phyloP scores from a whole-genome alignment of 192 early-diverging fungal genomes.

The Podila verticillata region DNA sequence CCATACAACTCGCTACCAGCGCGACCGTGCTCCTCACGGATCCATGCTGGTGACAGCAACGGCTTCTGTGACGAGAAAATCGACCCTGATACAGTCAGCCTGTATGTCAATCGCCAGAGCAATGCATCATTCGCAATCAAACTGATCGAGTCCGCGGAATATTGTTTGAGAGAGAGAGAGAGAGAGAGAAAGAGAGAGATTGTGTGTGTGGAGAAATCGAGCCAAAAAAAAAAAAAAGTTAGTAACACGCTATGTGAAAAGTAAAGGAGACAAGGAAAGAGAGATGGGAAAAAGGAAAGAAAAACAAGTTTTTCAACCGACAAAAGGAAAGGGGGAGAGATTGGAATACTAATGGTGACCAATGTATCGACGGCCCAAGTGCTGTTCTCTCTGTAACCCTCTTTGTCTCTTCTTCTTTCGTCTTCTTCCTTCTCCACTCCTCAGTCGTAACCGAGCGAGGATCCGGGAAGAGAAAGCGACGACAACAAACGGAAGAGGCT shows the following conservation, averaged over 20 bases:
- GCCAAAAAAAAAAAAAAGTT: not conserved
- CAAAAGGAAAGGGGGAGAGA: no score
- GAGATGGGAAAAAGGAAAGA: no score
- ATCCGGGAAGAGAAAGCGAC: not conserved
- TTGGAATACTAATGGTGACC: no score
- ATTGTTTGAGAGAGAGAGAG: not conserved
- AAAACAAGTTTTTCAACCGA: no score
- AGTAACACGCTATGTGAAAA: no score
- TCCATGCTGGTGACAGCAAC: constrained; percentile 12
- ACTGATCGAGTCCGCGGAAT: constrained; percentile 6
- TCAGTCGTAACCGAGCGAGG: no score
- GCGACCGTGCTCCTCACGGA: constrained; percentile 6
- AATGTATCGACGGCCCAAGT: no score
- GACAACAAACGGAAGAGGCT: not conserved
- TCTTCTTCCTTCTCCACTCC: no score
- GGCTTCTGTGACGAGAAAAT: constrained; percentile 30
- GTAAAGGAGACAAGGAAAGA: no score
- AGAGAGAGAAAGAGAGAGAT: not conserved
- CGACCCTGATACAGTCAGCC: constrained; percentile 41
- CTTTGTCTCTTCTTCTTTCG: no score
- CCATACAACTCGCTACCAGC: not conserved
- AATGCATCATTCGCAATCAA: constrained; percentile 34
- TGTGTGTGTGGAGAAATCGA: not conserved
- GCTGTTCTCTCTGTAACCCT: no score
- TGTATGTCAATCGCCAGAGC: constrained; percentile 37